Evolutionary conservation across 148 eudicot genomes (phyloP).

Genomic region (Rhododendron vialii): DNA sequence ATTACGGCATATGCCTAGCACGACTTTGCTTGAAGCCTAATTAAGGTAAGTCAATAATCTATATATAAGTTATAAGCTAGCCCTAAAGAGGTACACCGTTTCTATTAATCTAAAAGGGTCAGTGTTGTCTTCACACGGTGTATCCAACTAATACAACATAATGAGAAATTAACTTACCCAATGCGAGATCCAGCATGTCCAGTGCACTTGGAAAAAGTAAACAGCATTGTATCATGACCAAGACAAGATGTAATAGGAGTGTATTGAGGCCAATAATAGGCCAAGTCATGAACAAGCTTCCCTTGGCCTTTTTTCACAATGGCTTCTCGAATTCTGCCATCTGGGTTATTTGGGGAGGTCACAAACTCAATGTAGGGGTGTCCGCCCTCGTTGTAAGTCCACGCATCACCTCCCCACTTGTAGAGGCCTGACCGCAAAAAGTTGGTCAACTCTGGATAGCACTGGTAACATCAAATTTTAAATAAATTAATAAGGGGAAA

Average conservation of each 20-base stretch:
- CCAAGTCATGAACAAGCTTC: constrained; percentile 24
- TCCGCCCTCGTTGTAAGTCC: constrained; percentile 26
- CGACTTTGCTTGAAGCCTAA: too few species aligned
- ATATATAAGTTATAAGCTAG: too few species aligned
- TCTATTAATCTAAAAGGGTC: too few species aligned
- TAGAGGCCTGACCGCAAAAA: constrained; percentile 35
- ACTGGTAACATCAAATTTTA: constrained; percentile 21
- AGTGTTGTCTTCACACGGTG: too few species aligned
- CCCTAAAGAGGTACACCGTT: too few species aligned
- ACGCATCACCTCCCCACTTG: constrained; percentile 65
- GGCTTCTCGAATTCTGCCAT: constrained; percentile 37
- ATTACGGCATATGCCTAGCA: too few species aligned
- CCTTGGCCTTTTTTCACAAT: constrained; percentile 43
- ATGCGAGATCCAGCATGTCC: constrained; percentile 91
- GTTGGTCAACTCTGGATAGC: constrained; percentile 44
- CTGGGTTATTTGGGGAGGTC: constrained; percentile 78
- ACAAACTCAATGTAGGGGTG: constrained; percentile 74
- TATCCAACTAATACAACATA: too few species aligned
- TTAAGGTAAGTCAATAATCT: too few species aligned
- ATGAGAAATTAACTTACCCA: constrained; percentile 37
- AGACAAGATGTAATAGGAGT: constrained; percentile 53
- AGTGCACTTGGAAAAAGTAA: constrained; percentile 71
- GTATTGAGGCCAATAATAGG: constrained; percentile 64
- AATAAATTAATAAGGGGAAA: too few species aligned
- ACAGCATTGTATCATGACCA: constrained; percentile 60